Percentiles rank a stretch among this genome's conserved stretches.
phyloP scores from a whole-genome alignment of 1,139 yeast species.

The Debaryomycetaceae sp. region DNA sequence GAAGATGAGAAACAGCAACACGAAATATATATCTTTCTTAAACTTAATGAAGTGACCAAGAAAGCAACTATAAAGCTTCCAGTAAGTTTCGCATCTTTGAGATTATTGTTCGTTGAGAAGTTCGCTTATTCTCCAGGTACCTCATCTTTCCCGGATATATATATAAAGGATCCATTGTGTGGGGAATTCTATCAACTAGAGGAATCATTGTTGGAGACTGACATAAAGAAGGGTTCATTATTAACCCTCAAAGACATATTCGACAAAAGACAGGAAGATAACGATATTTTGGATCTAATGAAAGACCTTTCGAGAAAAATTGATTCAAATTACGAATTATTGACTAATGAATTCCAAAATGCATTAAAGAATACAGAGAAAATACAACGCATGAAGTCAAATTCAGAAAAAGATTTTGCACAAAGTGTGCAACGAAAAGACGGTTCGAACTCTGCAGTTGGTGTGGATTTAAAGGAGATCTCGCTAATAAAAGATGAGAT shows the following conservation, averaged over 20 bases:
- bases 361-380: constrained; percentile 20
- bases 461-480: constrained; percentile 5
- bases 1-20: not conserved
- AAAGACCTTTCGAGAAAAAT: constrained; percentile 27
- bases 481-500: constrained; percentile 49
- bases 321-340: constrained; percentile 21
- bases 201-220: constrained; percentile 52
- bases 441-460: not conserved
- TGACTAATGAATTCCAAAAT: constrained; percentile 21
- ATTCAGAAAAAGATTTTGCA: not conserved
- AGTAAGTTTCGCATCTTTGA: constrained; percentile 58
- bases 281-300: constrained; percentile 26
- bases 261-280: constrained; percentile 16
- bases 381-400: not conserved
- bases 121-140: constrained; percentile 81
- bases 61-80: constrained; percentile 53
- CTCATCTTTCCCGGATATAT: constrained; percentile 74
- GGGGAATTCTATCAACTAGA: constrained; percentile 78
- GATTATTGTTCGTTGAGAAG: constrained; percentile 78
- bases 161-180: constrained; percentile 59
- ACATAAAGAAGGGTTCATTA: constrained; percentile 58
- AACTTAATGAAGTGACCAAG: constrained; percentile 58
- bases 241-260: constrained; percentile 50
- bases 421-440: not conserved
- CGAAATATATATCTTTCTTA: constrained; percentile 43